These are phyloP conservation scores for Platanthera guangdongensis DNA, from an alignment of 106 monocot genomes.

Conservation along the genomic window DNA sequence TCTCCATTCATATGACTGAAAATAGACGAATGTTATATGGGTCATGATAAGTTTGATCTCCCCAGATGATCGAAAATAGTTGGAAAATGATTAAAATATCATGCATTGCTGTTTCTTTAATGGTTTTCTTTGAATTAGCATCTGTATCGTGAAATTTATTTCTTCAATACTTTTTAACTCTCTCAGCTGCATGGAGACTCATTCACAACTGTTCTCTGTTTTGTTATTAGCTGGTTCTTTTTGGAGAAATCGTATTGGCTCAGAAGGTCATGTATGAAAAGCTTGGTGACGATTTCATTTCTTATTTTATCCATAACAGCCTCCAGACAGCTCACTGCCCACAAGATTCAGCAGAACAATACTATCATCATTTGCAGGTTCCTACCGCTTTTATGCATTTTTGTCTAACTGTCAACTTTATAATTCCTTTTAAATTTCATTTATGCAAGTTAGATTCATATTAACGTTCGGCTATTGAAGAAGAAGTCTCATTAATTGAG, in stretches of 20 bases:
- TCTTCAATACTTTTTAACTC: not conserved
- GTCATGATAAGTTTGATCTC: not conserved
- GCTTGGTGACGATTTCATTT: slow-evolving; percentile 65
- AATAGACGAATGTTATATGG: not conserved
- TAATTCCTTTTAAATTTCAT: not conserved
- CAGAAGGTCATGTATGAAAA: slow-evolving; percentile 89
- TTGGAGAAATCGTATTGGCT: slow-evolving; percentile 81
- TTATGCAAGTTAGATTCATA: not conserved
- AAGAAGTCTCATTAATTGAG: not conserved
- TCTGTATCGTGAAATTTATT: not conserved
- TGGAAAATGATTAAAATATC: not conserved
- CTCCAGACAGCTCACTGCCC: slow-evolving; percentile 67
- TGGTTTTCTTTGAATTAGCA: not conserved
- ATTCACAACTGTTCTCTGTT: not conserved
- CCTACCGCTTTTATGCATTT: not conserved
- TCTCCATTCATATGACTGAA: no score
- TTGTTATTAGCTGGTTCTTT: slow-evolving; percentile 66
- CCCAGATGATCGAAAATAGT: not conserved
- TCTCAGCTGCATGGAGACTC: not conserved
- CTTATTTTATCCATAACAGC: slow-evolving; percentile 52
- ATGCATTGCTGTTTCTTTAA: not conserved
- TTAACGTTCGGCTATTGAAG: not conserved
- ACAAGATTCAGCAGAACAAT: slow-evolving; percentile 67
- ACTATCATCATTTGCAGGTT: slow-evolving; percentile 73
- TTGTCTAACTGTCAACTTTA: not conserved